phyloP scores from a whole-genome alignment of 352 stramenopile species.

The Phytophthora sansomeana region DNA sequence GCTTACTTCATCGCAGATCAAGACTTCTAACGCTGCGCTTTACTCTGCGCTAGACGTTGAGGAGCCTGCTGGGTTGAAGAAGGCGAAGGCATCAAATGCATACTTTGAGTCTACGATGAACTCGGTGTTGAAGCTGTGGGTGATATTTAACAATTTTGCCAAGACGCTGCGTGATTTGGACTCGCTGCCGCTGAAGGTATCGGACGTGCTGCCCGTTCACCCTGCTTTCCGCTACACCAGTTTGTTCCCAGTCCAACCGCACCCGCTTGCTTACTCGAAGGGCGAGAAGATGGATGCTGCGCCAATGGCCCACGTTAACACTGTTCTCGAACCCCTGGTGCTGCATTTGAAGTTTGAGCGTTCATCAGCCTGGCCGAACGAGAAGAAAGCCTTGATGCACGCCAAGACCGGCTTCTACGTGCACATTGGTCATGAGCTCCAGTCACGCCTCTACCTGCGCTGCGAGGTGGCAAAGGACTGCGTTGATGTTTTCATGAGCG shows the following conservation, averaged over 20 bases:
- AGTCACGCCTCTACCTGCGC: conserved; percentile 61
- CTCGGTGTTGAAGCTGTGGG: conserved; percentile 76
- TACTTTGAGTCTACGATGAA: conserved; percentile 84
- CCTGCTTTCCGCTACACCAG: conserved; percentile 89
- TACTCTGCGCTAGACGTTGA: conserved; percentile 77
- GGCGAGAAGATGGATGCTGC: conserved; percentile 61
- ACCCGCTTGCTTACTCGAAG: conserved; percentile 89
- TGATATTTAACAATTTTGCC: conserved; percentile 83
- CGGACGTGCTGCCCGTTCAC: conserved; percentile 81
- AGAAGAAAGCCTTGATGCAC: conserved; percentile 79
- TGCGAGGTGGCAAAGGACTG: conserved; percentile 80
- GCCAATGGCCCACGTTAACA: conserved; percentile 72
- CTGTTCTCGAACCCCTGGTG: conserved; percentile 75
- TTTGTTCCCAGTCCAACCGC: conserved; percentile 81
- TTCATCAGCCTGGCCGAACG: conserved; percentile 87
- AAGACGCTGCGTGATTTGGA: conserved; percentile 81
- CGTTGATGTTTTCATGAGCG: conserved; percentile 84
- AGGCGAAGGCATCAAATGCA: conserved; percentile 38
- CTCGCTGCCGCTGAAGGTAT: conserved; percentile 87
- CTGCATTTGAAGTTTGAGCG: conserved; percentile 87
- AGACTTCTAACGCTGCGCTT: conserved; percentile 78
- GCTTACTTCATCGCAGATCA: conserved; percentile 60
- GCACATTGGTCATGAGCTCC: conserved; percentile 84
- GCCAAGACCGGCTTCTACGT: conserved; percentile 92
- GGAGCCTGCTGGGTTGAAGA: conserved; percentile 50